Evolutionary conservation across 352 stramenopile species (phyloP).

Genomic region (Peronospora destructor): DNA sequence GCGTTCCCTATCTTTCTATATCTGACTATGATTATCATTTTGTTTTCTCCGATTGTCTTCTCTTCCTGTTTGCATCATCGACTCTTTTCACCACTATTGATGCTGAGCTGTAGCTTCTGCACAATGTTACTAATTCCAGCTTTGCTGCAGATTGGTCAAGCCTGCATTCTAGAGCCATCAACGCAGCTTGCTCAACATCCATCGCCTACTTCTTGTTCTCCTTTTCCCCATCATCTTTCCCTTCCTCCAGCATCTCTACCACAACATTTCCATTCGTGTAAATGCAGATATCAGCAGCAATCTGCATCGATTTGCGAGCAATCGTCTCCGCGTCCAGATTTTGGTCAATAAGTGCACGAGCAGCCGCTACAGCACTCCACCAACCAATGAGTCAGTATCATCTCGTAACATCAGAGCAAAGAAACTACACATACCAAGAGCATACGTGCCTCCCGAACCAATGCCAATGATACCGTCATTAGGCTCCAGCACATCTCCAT

Average conservation of each 20-base stretch:
- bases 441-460: slow-evolving; percentile 89
- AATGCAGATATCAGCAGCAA: slow-evolving; percentile 96
- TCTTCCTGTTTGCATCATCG: background rate
- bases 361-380: slow-evolving; percentile 71
- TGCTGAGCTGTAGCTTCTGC: background rate
- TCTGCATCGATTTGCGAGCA: slow-evolving; percentile 89
- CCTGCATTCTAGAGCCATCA: background rate
- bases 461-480: slow-evolving; percentile 95
- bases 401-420: slow-evolving; percentile 3
- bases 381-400: slow-evolving; percentile 4
- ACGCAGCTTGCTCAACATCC: slow-evolving; percentile 4
- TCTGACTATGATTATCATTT: slow-evolving; percentile 14
- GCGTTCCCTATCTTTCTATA: slow-evolving; percentile 15
- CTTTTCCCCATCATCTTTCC: slow-evolving; percentile 13
- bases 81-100: background rate
- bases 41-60: background rate
- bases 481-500: slow-evolving; percentile 96
- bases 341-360: slow-evolving; percentile 92
- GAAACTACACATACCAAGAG: slow-evolving; percentile 70
- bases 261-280: slow-evolving; percentile 98
- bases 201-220: slow-evolving; percentile 34
- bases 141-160: slow-evolving; percentile 1
- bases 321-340: slow-evolving; percentile 92
- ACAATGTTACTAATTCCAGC: slow-evolving; percentile 15
- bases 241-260: slow-evolving; percentile 85